Evolutionary conservation across 208 protist species (phyloP), one percentile per base, ranked within the genome.

Genomic region (Vickermania ingenoplastis): DNA sequence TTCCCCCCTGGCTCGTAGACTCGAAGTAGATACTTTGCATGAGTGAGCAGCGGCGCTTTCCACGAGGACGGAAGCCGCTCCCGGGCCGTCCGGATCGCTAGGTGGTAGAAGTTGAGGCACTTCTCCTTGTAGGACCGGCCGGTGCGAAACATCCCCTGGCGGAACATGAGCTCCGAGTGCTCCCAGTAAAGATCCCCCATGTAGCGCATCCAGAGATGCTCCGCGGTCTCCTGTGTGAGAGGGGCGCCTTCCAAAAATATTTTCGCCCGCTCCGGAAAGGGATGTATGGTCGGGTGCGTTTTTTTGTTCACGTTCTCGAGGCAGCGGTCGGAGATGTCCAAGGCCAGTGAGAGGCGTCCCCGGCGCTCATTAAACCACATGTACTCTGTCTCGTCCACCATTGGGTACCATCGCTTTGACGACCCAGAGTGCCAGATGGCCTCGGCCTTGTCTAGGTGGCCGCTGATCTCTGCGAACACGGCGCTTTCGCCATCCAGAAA

Each of bases 321-420:
- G 55, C 82, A 91, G 49, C 85, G 83, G 61, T 94, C 84, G 7
- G 82, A 91, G 26, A 92, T 92, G 57, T 94, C 83, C 31, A 77
- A 55, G 2, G 88, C 88, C 29, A 90, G 69, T 7, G 77, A 89
- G 29, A 94, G 54, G 29, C 85, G 80, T 26, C 88, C 88, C 22
- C 88, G 81, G 45, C 88, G 88, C 62, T 94, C 88, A 71, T 90
- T 89, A 61, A 80, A 94, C 84, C 84, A 92, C 75, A 94, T 90
- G 67, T 86, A 90, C 71, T 94, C 88, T 30, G 88, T 94, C 69
- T 94, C 84, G 51, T 94, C 88, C 4, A 66, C 81, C 64, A 91
- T 73, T 26, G 83, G 83, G 62, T 92, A 94, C 85, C 83, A 94
- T n/a, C 88, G 80, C 53, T 81, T 83, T 3, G 77, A 79, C 25